Evolutionary conservation across 495 filamentous ascomycete species (phyloP).

Genomic region (Neurospora sp.): DNA sequence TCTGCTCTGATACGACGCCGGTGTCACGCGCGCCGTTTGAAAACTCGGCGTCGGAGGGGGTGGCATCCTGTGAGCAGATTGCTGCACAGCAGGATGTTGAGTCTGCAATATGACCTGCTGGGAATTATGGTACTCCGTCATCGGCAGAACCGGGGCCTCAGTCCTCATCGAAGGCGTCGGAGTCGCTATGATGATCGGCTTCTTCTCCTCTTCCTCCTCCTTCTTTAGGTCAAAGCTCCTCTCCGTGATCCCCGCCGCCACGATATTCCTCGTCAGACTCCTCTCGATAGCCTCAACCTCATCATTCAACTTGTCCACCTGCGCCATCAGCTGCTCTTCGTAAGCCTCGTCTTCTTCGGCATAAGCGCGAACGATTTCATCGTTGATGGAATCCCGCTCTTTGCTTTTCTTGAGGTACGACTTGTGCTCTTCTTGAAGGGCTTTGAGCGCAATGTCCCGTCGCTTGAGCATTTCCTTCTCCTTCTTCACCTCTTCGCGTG

Average conservation of each 20-base stretch:
- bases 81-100: constrained; percentile 13
- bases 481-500: constrained; percentile 24
- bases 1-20: neutral
- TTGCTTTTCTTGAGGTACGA: constrained; percentile 18
- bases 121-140: neutral
- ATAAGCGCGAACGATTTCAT: constrained; percentile 28
- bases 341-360: constrained; percentile 26
- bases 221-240: constrained; percentile 19
- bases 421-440: constrained; percentile 18
- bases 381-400: constrained; percentile 26
- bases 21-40: neutral
- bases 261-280: constrained; percentile 17
- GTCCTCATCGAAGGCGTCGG: neutral
- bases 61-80: neutral
- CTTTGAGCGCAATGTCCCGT: constrained; percentile 10
- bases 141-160: neutral
- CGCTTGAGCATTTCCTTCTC: constrained; percentile 11
- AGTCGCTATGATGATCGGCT: constrained; percentile 8
- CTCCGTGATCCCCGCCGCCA: constrained; percentile 27
- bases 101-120: constrained; percentile 40
- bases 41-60: neutral
- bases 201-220: constrained; percentile 13
- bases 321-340: constrained; percentile 22
- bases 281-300: constrained; percentile 21
- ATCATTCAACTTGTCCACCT: constrained; percentile 24